These are phyloP conservation scores for Coelastrella sp. DNA, from an alignment of 139 green algal genomes.

Conservation along the genomic window DNA sequence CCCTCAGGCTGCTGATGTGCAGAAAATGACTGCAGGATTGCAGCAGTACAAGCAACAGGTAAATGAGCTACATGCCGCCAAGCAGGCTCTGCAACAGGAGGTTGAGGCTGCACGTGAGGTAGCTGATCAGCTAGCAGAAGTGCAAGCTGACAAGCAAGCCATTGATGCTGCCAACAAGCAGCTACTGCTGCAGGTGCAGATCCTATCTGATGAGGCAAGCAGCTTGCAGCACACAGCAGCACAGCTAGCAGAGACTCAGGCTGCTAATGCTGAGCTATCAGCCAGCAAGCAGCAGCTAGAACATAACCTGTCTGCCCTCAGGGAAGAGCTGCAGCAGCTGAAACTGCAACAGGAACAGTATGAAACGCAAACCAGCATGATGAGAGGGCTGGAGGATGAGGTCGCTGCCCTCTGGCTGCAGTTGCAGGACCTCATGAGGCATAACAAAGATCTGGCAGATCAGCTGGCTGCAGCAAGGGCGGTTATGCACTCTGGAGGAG, in stretches of 20 bases:
- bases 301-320: neutral
- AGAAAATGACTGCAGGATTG: neutral
- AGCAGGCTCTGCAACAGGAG: neutral
- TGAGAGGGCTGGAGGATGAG: neutral
- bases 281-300: slow-evolving; percentile 2
- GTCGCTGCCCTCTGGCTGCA: neutral
- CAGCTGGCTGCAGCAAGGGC: slow-evolving; percentile 11
- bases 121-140: neutral
- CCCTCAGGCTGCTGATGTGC: neutral
- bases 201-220: neutral
- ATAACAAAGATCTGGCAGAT: slow-evolving; percentile 17
- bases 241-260: neutral
- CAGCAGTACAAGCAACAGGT: neutral
- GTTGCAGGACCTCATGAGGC: neutral
- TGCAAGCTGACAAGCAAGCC: neutral
- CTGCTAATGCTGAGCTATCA: slow-evolving; percentile 1
- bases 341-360: neutral
- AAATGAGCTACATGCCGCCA: slow-evolving; percentile 1
- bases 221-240: neutral
- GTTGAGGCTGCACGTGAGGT: neutral
- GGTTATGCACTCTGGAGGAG: neutral
- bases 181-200: neutral
- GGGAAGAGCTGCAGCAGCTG: slow-evolving; percentile 13
- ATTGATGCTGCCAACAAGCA: neutral
- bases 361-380: neutral